phyloP scores from a whole-genome alignment of 2,329 filamentous ascomycete genomes.

The Pleurostoma richardsiae region DNA sequence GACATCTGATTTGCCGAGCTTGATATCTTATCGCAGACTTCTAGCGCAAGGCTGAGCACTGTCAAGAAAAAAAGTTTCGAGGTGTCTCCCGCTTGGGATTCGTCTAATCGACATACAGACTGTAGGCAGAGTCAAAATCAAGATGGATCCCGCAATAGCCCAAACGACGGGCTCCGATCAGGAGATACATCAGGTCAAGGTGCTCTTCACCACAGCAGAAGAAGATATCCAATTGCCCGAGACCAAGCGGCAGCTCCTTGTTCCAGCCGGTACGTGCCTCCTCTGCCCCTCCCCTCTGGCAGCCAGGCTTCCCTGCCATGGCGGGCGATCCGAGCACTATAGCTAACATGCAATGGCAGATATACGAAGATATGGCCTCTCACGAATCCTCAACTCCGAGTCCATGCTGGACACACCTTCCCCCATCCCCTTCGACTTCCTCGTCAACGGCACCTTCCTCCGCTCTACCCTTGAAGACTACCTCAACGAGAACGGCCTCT shows the following conservation, averaged over 20 bases:
- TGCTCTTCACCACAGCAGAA: conserved; percentile 62
- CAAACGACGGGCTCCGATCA: conserved; percentile 18
- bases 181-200: conserved; percentile 52
- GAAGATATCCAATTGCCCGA: conserved; percentile 59
- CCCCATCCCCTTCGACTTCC: conserved; percentile 84
- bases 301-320: background rate
- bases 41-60: too few relatives aligned
- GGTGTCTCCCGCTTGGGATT: too few relatives aligned
- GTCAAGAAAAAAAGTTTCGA: too few relatives aligned
- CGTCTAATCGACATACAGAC: too few relatives aligned
- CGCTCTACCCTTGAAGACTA: conserved; percentile 88
- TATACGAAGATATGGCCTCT: conserved; percentile 66
- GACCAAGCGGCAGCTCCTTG: conserved; percentile 55
- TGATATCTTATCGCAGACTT: too few relatives aligned
- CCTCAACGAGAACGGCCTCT: conserved; percentile 79
- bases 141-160: conserved; percentile 16
- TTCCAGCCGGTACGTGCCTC: conserved; percentile 47
- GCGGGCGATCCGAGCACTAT: background rate
- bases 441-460: conserved; percentile 90
- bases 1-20: too few relatives aligned
- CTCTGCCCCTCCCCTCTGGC: conserved; percentile 11
- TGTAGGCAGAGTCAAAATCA: background rate
- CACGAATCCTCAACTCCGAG: conserved; percentile 66
- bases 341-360: conserved; percentile 31
- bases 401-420: conserved; percentile 61